Conservation (phyloP, 768 basidiomycete species). For the Tulasnella sp. region DNA sequence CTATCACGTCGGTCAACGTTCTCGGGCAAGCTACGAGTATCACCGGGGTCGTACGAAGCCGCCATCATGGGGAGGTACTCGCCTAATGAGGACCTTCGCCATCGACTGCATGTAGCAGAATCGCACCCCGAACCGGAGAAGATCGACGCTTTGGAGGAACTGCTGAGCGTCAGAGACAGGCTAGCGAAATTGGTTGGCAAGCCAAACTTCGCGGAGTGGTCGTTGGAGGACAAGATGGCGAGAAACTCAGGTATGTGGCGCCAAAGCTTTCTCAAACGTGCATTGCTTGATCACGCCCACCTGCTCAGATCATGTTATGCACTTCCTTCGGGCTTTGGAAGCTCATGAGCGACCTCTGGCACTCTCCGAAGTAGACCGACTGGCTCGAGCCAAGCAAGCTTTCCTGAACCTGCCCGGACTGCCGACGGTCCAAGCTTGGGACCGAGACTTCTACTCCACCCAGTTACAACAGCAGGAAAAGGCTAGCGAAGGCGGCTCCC, state of each 20-base stretch:
- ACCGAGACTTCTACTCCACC: slow-evolving; percentile 88
- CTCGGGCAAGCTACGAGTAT: slow-evolving; percentile 47
- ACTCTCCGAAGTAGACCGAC: slow-evolving; percentile 60
- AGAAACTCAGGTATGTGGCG: slow-evolving; percentile 70
- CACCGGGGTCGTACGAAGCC: slow-evolving; percentile 84
- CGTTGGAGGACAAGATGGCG: slow-evolving; percentile 94
- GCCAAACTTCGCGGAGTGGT: slow-evolving; percentile 81
- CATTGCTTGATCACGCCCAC: background rate
- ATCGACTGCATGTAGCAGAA: slow-evolving; percentile 75
- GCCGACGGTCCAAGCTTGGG: slow-evolving; percentile 83
- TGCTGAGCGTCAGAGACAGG: slow-evolving; percentile 73
- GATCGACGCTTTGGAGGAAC: slow-evolving; percentile 69
- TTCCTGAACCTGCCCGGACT: slow-evolving; percentile 49
- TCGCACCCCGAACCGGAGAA: slow-evolving; percentile 62
- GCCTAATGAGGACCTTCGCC: slow-evolving; percentile 75
- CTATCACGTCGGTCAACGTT: slow-evolving; percentile 35
- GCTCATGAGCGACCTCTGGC: slow-evolving; percentile 78
- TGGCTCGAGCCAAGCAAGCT: slow-evolving; percentile 60
- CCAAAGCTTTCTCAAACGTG: background rate
- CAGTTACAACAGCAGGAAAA: slow-evolving; percentile 34
- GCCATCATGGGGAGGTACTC: slow-evolving; percentile 91
- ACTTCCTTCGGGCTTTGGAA: slow-evolving; percentile 78
- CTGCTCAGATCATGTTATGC: slow-evolving; percentile 68
- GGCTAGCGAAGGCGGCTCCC: background rate
- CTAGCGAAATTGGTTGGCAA: slow-evolving; percentile 81